Evolutionary conservation across 1,284 basidiomycete genomes (phyloP).

Genomic region (Acaromyces ingoldii): DNA sequence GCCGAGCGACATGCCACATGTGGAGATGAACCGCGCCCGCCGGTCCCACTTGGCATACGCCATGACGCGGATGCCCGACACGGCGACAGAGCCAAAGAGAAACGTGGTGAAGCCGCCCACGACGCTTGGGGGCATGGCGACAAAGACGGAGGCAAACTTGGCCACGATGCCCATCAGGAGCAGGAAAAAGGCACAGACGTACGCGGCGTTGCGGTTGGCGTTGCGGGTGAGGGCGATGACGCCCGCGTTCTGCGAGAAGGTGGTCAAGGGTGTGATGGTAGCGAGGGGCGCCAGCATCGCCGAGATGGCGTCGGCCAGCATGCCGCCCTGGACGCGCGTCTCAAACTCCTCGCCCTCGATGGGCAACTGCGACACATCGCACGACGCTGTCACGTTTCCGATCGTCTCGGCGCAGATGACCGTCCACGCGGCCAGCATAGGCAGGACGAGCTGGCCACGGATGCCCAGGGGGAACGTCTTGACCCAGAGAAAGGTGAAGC

Average conservation of each 20-base stretch:
- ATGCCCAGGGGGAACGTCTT: slow-evolving; percentile 16
- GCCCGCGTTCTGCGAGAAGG: slow-evolving; percentile 22
- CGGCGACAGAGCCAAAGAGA: slow-evolving; percentile 20
- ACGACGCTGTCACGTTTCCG: slow-evolving; percentile 21
- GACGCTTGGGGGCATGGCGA: slow-evolving; percentile 18
- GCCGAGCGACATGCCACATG: slow-evolving; percentile 15
- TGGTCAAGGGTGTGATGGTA: slow-evolving; percentile 19
- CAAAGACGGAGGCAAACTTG: slow-evolving; percentile 20
- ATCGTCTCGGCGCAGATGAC: slow-evolving; percentile 19
- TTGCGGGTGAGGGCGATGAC: slow-evolving; percentile 21
- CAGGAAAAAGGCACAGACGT: slow-evolving; percentile 17
- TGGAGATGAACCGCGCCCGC: slow-evolving; percentile 20
- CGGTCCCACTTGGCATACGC: slow-evolving; percentile 25
- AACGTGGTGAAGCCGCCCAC: slow-evolving; percentile 23
- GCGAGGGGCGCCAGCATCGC: slow-evolving; percentile 17
- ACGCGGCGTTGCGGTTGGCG: slow-evolving; percentile 17
- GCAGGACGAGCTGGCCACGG: slow-evolving; percentile 15
- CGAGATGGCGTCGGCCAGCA: slow-evolving; percentile 21
- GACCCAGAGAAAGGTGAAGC: slow-evolving; percentile 19
- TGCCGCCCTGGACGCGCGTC: slow-evolving; percentile 20
- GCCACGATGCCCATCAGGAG: slow-evolving; percentile 22
- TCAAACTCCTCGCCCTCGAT: slow-evolving; percentile 21
- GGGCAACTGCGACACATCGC: slow-evolving; percentile 17
- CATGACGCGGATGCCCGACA: slow-evolving; percentile 23
- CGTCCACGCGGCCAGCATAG: slow-evolving; percentile 16